These are phyloP conservation scores for Austroboletus niveus DNA, from an alignment of 1,284 basidiomycete genomes.

Conservation along the genomic window DNA sequence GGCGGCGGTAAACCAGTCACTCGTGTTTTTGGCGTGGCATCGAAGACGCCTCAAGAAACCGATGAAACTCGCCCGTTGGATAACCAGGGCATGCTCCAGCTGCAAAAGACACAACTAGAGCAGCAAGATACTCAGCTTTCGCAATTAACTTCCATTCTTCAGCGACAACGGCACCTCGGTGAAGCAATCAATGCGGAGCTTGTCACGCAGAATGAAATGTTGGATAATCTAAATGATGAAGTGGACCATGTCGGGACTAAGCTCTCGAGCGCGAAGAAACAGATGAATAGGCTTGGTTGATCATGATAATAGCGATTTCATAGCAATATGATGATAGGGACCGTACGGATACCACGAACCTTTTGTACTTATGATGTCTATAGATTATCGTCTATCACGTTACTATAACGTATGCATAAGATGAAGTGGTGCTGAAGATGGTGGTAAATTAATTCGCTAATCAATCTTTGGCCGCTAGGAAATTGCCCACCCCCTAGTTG, in stretches of 20 bases:
- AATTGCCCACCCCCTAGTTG: slow-evolving; percentile 53
- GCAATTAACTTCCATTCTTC: slow-evolving; percentile 79
- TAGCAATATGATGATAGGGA: slow-evolving; percentile 6
- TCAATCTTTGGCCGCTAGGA: slow-evolving; percentile 39
- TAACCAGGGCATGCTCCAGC: slow-evolving; percentile 72
- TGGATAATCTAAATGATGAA: slow-evolving; percentile 76
- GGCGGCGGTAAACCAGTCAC: slow-evolving; percentile 48
- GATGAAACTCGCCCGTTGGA: slow-evolving; percentile 85
- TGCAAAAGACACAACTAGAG: slow-evolving; percentile 80
- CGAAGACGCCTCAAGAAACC: slow-evolving; percentile 71
- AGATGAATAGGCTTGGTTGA: slow-evolving; percentile 73
- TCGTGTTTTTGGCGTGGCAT: slow-evolving; percentile 76
- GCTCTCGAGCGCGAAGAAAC: slow-evolving; percentile 74
- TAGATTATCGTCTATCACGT: slow-evolving; percentile 12
- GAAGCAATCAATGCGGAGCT: slow-evolving; percentile 88
- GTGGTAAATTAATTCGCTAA: not conserved
- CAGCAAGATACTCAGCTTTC: slow-evolving; percentile 83
- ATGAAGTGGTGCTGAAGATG: slow-evolving; percentile 9
- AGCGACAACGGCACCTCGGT: slow-evolving; percentile 83
- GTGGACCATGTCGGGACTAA: slow-evolving; percentile 76
- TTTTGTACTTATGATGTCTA: not conserved
- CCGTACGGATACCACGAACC: slow-evolving; percentile 24
- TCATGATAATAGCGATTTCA: slow-evolving; percentile 2
- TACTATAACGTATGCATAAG: slow-evolving; percentile 21
- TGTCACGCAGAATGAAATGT: slow-evolving; percentile 79